phyloP scores from a whole-genome alignment of 768 basidiomycete genomes.

The Russula vinacea region DNA sequence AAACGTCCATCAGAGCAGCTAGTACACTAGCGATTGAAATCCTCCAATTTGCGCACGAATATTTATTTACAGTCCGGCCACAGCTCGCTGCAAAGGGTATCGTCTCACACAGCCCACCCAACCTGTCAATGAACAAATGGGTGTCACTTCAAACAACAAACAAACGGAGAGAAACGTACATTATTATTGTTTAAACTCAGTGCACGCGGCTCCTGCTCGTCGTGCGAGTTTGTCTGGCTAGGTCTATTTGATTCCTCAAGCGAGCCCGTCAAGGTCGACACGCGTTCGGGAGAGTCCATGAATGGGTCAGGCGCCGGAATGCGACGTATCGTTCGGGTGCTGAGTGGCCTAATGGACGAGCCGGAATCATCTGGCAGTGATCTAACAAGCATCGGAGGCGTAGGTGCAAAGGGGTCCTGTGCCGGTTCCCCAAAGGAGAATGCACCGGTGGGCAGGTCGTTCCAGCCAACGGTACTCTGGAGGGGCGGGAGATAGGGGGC shows the following conservation, averaged over 20 bases:
- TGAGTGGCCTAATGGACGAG: neutral
- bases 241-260: slow-evolving; percentile 4
- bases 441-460: neutral
- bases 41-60: neutral
- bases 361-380: neutral
- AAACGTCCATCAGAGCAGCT: neutral
- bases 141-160: neutral
- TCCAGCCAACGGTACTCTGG: neutral
- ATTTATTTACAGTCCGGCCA: neutral
- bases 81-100: neutral
- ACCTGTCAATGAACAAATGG: slow-evolving; percentile 40
- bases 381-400: neutral
- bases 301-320: slow-evolving; percentile 11
- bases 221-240: slow-evolving; percentile 10
- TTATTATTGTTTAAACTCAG: neutral
- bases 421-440: neutral
- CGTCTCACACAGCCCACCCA: slow-evolving; percentile 43
- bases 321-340: neutral
- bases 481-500: neutral
- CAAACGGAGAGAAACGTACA: neutral
- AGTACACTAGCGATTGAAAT: neutral
- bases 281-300: slow-evolving; percentile 2
- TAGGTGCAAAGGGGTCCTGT: slow-evolving; percentile 8
- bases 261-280: neutral
- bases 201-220: neutral